Conservation (phyloP, 805 yeast genomes). For the Saccharomyces mikatae region DNA sequence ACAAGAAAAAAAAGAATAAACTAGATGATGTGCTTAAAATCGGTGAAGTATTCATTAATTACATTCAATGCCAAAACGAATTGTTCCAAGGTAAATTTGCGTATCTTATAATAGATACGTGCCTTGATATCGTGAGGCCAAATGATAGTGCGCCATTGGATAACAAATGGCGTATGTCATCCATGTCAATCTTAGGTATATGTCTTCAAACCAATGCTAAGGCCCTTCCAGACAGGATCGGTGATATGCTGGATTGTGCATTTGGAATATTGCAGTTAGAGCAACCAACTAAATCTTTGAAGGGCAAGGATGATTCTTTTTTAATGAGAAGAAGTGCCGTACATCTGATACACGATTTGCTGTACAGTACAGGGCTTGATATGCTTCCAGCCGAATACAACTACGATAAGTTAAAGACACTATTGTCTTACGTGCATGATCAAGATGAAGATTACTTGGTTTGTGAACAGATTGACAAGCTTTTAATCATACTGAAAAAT, state of each 20-base stretch:
- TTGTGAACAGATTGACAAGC: constrained; percentile 46
- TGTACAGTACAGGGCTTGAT: constrained; percentile 40
- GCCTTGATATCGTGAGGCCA: constrained; percentile 35
- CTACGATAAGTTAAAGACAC: constrained; percentile 34
- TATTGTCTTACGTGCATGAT: constrained; percentile 37
- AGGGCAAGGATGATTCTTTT: constrained; percentile 33
- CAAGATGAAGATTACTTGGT: constrained; percentile 52
- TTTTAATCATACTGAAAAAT: constrained; percentile 7
- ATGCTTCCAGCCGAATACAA: constrained; percentile 42
- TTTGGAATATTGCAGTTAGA: constrained; percentile 66
- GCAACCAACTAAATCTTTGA: constrained; percentile 12
- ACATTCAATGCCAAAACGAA: constrained; percentile 42
- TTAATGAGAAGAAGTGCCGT: constrained; percentile 70
- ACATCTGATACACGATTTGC: constrained; percentile 54
- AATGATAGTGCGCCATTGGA: constrained; percentile 34
- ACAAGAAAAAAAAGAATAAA: constrained; percentile 26
- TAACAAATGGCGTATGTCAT: constrained; percentile 66
- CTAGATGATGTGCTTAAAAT: constrained; percentile 66
- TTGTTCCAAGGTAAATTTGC: constrained; percentile 41
- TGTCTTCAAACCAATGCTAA: constrained; percentile 52
- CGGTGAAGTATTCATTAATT: constrained; percentile 72
- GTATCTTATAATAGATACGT: constrained; percentile 35
- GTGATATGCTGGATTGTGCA: constrained; percentile 64
- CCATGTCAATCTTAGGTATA: constrained; percentile 77
- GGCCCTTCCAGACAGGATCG: constrained; percentile 41